A percentile compares a stretch with the other conserved stretches of the same genome.
Conservation (phyloP, 2,329 filamentous ascomycete genomes). For the Xylaria sp. region DNA sequence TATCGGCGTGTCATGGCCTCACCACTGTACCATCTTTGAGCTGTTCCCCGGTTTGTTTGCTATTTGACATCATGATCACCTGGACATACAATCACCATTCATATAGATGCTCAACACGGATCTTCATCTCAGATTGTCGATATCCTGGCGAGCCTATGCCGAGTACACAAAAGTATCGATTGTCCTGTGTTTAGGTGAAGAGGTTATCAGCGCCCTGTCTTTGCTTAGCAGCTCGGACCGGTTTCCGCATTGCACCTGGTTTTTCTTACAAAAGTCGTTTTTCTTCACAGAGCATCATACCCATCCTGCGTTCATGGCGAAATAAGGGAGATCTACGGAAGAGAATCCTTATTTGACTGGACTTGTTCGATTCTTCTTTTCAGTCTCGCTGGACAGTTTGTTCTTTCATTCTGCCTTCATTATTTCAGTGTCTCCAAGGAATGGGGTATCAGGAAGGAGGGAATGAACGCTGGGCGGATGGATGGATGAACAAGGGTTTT, state of each 20-base stretch:
- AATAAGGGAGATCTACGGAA: constrained; percentile 17
- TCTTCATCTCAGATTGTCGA: not conserved
- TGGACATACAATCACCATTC: constrained; percentile 15
- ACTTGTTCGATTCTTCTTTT: constrained; percentile 20
- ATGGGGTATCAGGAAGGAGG: constrained; percentile 38
- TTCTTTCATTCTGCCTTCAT: constrained; percentile 17
- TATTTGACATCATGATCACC: not conserved
- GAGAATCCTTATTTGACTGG: constrained; percentile 25
- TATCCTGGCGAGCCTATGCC: not conserved
- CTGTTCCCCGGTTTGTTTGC: constrained; percentile 11
- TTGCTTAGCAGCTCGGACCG: not conserved
- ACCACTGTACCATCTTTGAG: constrained; percentile 13
- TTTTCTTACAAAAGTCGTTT: constrained; percentile 30
- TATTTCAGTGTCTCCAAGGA: constrained; percentile 11
- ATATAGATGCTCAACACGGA: constrained; percentile 21
- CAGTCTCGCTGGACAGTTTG: constrained; percentile 20
- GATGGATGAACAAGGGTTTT: constrained; percentile 25
- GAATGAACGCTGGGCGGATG: constrained; percentile 12
- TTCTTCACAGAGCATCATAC: constrained; percentile 35
- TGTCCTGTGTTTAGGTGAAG: constrained; percentile 1
- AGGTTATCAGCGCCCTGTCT: not conserved
- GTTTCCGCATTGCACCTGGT: constrained; percentile 12
- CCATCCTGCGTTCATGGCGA: constrained; percentile 32
- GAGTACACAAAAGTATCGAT: not conserved
- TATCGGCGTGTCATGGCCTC: not conserved